phyloP scores from a whole-genome alignment of 257 asterid species.

The Knoxia roxburghii region DNA sequence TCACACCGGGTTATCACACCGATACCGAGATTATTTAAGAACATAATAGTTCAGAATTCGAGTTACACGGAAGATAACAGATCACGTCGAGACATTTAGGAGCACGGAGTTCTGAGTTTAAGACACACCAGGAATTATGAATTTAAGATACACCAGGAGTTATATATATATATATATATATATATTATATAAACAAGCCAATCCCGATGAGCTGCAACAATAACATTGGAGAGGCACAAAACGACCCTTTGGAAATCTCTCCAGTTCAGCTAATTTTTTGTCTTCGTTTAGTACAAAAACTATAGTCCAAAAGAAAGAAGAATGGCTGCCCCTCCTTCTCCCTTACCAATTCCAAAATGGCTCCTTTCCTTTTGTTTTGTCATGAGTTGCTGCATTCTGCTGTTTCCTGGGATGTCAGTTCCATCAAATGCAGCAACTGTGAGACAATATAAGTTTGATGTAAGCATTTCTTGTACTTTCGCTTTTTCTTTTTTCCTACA shows the following conservation, averaged over 20 bases:
- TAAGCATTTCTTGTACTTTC: background rate
- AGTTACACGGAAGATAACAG: too few relatives aligned
- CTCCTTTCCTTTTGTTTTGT: constrained; percentile 6
- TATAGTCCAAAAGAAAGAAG: background rate
- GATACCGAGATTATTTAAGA: too few relatives aligned
- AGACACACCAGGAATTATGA: too few relatives aligned
- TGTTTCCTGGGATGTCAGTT: constrained; percentile 7
- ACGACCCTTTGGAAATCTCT: background rate
- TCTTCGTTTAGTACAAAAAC: too few relatives aligned
- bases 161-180: too few relatives aligned
- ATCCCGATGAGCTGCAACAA: background rate
- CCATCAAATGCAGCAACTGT: constrained; percentile 17
- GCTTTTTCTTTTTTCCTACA: too few relatives aligned
- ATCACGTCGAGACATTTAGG: too few relatives aligned
- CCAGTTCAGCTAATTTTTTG: too few relatives aligned
- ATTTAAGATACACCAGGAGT: too few relatives aligned
- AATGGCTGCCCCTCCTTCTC: constrained; percentile 9
- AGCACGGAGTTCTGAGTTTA: too few relatives aligned
- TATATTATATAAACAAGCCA: constrained; percentile 13
- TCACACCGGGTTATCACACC: too few relatives aligned
- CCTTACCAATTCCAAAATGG: constrained; percentile 6
- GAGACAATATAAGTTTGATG: constrained; percentile 13
- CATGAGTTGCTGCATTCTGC: constrained; percentile 16
- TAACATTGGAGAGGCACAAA: background rate
- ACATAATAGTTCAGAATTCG: too few relatives aligned